Percentiles rank a stretch among this genome's conserved stretches.
Conservation (phyloP, 495 filamentous ascomycete species). For the Neurospora sp. region DNA sequence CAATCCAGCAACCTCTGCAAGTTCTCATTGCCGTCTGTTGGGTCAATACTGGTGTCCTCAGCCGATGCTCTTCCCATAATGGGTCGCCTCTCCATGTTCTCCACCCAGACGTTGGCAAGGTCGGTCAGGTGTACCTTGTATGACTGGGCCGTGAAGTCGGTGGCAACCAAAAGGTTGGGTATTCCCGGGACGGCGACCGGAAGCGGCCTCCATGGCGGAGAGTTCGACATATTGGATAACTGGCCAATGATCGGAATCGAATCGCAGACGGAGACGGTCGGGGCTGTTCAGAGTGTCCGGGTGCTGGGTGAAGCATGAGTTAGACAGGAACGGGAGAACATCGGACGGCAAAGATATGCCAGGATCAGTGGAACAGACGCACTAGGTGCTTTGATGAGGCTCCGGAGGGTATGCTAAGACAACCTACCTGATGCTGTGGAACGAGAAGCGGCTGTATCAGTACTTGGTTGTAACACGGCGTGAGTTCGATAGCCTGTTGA, state of each 20-base stretch:
- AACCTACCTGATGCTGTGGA: background rate
- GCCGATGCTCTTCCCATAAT: slow-evolving; percentile 58
- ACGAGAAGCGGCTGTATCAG: background rate
- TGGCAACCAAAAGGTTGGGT: slow-evolving; percentile 35
- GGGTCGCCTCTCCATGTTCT: slow-evolving; percentile 49
- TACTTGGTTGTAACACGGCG: background rate
- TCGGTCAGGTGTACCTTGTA: slow-evolving; percentile 78
- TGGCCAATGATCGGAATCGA: background rate
- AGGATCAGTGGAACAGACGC: background rate
- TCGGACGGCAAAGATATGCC: background rate
- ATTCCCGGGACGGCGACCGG: slow-evolving; percentile 23
- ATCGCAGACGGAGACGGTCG: background rate
- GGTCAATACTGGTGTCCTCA: slow-evolving; percentile 71
- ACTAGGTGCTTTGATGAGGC: background rate
- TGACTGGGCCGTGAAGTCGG: slow-evolving; percentile 30
- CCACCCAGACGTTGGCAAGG: slow-evolving; percentile 75
- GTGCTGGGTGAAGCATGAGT: background rate
- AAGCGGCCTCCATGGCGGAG: slow-evolving; percentile 24
- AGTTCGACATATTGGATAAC: slow-evolving; percentile 12
- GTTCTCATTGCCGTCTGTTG: slow-evolving; percentile 64
- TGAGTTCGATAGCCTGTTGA: background rate
- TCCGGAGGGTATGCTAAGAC: background rate
- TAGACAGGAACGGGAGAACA: background rate
- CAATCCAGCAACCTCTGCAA: slow-evolving; percentile 62
- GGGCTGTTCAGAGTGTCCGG: background rate